Percentiles rank a stretch among this genome's conserved stretches.
Conservation (phyloP, 2,329 filamentous ascomycete species). For the Apiospora kogelbergensis region DNA sequence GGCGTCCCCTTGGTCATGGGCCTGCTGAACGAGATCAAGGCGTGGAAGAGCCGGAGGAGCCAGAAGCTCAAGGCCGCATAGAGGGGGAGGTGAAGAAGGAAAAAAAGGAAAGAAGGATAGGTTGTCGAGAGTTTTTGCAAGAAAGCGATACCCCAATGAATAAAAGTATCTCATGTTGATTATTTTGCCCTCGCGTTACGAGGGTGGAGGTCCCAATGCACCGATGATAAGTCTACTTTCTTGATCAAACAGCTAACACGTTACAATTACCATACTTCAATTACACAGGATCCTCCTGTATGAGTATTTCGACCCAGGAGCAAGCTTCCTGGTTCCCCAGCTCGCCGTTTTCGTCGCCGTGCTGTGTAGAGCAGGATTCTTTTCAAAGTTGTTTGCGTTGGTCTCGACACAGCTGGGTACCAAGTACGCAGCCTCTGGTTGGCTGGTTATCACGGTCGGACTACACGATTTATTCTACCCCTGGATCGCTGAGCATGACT, state of each 20-base stretch:
- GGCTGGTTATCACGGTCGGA: too few species aligned
- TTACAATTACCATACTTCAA: not conserved
- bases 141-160: not conserved
- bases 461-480: too few species aligned
- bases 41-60: conserved; percentile 50
- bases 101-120: too few species aligned
- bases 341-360: too few species aligned
- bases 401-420: too few species aligned
- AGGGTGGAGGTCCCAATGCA: not conserved
- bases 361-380: too few species aligned
- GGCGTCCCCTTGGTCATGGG: conserved; percentile 87
- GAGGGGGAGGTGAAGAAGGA: not conserved
- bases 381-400: too few species aligned
- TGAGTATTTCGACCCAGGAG: too few species aligned
- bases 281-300: not conserved
- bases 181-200: not conserved
- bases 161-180: not conserved
- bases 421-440: too few species aligned
- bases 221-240: not conserved
- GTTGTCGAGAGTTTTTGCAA: not conserved
- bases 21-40: conserved; percentile 76
- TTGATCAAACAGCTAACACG: too few species aligned
- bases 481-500: too few species aligned
- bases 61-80: conserved; percentile 39
- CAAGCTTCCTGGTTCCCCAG: too few species aligned